Evolutionary conservation across 129 eudicot species (phyloP).

Genomic region (Oenanthe sinensis): DNA sequence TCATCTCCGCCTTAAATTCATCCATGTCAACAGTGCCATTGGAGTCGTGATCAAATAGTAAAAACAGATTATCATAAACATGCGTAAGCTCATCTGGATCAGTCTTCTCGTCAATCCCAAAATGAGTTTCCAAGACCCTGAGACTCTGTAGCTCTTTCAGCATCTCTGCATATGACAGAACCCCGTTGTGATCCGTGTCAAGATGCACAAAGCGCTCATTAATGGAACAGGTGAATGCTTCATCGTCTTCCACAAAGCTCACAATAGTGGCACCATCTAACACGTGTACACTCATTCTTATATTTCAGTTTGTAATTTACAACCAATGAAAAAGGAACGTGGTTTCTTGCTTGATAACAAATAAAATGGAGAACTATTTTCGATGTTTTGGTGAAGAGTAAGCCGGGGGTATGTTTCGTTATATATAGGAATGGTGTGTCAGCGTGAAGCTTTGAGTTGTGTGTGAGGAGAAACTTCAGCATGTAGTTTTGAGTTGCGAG

Average conservation of each 20-base stretch:
- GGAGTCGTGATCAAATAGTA: conserved; percentile 1
- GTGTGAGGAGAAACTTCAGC: neutral
- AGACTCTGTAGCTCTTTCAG: conserved; percentile 4
- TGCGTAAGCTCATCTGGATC: neutral
- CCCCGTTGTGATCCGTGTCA: neutral
- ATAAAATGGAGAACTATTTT: neutral
- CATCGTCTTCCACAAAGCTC: conserved; percentile 10
- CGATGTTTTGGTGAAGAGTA: neutral
- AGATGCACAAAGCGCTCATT: neutral
- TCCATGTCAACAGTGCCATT: conserved; percentile 5
- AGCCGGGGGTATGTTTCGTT: no score
- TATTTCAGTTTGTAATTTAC: neutral
- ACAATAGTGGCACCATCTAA: conserved; percentile 2
- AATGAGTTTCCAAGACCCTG: conserved; percentile 11
- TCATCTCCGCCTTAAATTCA: conserved; percentile 3
- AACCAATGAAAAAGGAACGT: neutral
- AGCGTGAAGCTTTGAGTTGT: neutral
- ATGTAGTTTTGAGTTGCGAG: neutral
- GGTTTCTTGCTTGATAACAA: neutral
- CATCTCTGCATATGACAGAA: neutral
- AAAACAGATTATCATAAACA: neutral
- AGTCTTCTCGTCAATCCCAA: neutral
- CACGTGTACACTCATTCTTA: neutral
- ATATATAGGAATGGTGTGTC: neutral
- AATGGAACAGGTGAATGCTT: neutral